These are phyloP conservation scores for Starmerella khaoyaiensis DNA, from an alignment of 805 yeast species.

Conservation along the genomic window DNA sequence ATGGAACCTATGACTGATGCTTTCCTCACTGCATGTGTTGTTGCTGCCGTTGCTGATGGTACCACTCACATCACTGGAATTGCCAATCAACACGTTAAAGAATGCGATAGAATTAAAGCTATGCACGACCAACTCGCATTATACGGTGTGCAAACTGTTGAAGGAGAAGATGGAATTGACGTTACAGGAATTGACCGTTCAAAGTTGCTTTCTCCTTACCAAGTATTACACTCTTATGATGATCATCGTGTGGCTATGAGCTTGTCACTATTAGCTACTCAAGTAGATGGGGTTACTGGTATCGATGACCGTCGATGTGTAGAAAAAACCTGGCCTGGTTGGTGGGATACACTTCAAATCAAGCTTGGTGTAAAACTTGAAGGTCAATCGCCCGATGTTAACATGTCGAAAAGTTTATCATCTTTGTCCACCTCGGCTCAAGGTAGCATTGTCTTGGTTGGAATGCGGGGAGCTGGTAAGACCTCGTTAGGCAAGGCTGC, in stretches of 20 bases:
- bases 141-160: constrained; percentile 77
- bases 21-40: constrained; percentile 88
- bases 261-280: constrained; percentile 73
- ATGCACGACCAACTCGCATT: constrained; percentile 81
- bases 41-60: constrained; percentile 77
- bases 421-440: constrained; percentile 29
- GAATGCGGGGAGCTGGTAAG: constrained; percentile 98
- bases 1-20: constrained; percentile 99
- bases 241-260: constrained; percentile 99
- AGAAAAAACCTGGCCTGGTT: constrained; percentile 98
- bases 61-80: constrained; percentile 82
- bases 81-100: constrained; percentile 96
- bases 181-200: constrained; percentile 47
- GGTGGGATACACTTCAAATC: constrained; percentile 89
- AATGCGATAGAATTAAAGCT: constrained; percentile 90
- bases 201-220: constrained; percentile 1
- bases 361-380: constrained; percentile 47
- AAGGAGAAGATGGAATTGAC: constrained; percentile 84
- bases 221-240: constrained; percentile 49
- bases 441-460: constrained; percentile 64
- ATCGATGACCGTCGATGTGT: constrained; percentile 84
- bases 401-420: background rate
- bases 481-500: constrained; percentile 74
- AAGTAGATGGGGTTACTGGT: constrained; percentile 47
- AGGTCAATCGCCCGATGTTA: constrained; percentile 43